These are phyloP conservation scores for Myxozyma neglecta DNA, from an alignment of 805 yeast genomes.

Conservation along the genomic window DNA sequence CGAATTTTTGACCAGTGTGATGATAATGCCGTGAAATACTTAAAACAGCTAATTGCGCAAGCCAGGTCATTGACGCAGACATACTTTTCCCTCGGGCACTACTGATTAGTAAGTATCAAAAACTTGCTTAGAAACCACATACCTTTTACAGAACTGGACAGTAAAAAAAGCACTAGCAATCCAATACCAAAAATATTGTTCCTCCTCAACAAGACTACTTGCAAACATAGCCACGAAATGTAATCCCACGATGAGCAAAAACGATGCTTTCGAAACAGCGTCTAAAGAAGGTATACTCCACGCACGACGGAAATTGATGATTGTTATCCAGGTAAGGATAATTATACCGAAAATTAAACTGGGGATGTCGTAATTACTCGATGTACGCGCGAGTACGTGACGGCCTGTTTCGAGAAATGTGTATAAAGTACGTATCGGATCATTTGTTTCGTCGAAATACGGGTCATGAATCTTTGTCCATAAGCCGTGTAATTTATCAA, in stretches of 20 bases:
- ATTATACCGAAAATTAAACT: conserved; percentile 51
- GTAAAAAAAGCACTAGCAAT: conserved; percentile 44
- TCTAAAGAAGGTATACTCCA: not conserved
- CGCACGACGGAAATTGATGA: conserved; percentile 7
- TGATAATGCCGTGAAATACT: conserved; percentile 80
- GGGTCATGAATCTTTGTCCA: conserved; percentile 15
- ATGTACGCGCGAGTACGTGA: conserved; percentile 38
- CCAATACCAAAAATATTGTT: conserved; percentile 97
- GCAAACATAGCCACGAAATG: conserved; percentile 69
- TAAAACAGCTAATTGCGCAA: conserved; percentile 41
- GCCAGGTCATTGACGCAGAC: conserved; percentile 29
- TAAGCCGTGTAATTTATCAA: conserved; percentile 16
- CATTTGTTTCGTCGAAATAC: not conserved
- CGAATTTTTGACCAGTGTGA: conserved; percentile 71
- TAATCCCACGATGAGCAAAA: conserved; percentile 38
- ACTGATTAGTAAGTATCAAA: not conserved
- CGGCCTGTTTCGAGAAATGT: conserved; percentile 34
- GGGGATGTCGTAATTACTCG: conserved; percentile 69
- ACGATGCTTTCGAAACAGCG: conserved; percentile 15
- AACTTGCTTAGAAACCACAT: not conserved
- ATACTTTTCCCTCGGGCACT: conserved; percentile 4
- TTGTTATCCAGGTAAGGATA: conserved; percentile 35
- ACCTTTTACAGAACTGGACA: conserved; percentile 8
- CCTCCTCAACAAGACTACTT: conserved; percentile 91
- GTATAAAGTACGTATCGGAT: not conserved